Evolutionary conservation across 306 rosid genomes (phyloP).

Genomic region (Cucumis melo): DNA sequence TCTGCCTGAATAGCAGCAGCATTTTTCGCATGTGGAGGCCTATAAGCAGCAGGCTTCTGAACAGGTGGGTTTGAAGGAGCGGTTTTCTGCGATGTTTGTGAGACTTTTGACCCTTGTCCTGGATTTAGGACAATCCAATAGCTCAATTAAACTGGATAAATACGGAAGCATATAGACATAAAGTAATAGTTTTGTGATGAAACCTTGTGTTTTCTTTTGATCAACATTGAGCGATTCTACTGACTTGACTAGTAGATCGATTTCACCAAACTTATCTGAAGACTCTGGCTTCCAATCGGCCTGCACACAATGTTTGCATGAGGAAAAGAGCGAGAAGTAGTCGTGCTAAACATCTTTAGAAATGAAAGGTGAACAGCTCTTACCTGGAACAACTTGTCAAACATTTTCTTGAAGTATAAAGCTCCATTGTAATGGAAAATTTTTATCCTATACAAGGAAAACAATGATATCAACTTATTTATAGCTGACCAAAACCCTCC

Average conservation of each 20-base stretch:
- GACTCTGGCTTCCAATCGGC: conserved; percentile 92
- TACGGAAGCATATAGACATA: not conserved
- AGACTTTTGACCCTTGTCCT: conserved; percentile 51
- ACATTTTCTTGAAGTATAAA: conserved; percentile 74
- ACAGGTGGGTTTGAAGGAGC: conserved; percentile 32
- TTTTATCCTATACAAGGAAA: conserved; percentile 45
- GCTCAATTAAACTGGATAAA: conserved; percentile 9
- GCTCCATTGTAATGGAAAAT: conserved; percentile 74
- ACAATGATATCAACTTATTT: not conserved
- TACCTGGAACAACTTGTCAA: conserved; percentile 89
- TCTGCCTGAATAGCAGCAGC: conserved; percentile 76
- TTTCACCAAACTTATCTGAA: conserved; percentile 51
- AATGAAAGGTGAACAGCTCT: conserved; percentile 17
- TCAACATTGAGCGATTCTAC: conserved; percentile 40
- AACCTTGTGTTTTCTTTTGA: conserved; percentile 62
- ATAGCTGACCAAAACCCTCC: not conserved
- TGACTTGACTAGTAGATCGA: conserved; percentile 47
- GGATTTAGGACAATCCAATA: conserved; percentile 15
- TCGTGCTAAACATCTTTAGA: not conserved
- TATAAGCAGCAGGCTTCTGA: conserved; percentile 80
- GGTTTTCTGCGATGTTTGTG: conserved; percentile 29
- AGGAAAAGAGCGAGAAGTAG: not conserved
- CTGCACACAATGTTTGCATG: conserved; percentile 19
- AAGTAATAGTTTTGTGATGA: not conserved
- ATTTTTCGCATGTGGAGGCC: conserved; percentile 82